A percentile compares a stretch with the other conserved stretches of the same genome.
Evolutionary conservation across 2,329 filamentous ascomycete species (phyloP).

Genomic region (Tolypocladium guangdongense): DNA sequence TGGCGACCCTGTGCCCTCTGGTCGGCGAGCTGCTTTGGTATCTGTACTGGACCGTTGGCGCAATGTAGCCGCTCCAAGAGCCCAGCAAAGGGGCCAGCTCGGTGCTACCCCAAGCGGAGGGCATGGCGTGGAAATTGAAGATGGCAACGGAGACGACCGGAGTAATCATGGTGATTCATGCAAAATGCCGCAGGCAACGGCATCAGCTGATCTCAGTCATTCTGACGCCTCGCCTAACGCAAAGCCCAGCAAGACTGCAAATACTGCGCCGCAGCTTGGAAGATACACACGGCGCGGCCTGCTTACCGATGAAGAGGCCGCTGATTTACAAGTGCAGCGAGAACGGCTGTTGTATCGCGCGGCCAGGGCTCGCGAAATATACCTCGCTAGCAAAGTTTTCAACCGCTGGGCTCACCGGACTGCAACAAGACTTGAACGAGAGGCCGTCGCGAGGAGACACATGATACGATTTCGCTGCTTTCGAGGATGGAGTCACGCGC

Average conservation of each 20-base stretch:
- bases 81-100: background rate
- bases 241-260: background rate
- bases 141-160: background rate
- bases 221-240: background rate
- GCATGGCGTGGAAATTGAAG: background rate
- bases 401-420: constrained; percentile 53
- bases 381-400: constrained; percentile 34
- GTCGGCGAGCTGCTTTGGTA: constrained; percentile 5
- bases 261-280: background rate
- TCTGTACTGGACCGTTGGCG: constrained; percentile 11
- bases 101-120: background rate
- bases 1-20: background rate
- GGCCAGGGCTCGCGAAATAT: constrained; percentile 51
- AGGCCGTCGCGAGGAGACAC: constrained; percentile 57
- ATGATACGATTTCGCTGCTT: constrained; percentile 48
- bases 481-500: constrained; percentile 22
- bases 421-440: constrained; percentile 53
- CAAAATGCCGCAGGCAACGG: background rate
- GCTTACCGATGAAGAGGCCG: background rate
- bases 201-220: background rate
- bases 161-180: background rate
- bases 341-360: constrained; percentile 36
- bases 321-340: constrained; percentile 4
- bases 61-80: background rate
- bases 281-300: background rate